Evolutionary conservation across 257 asterid species (phyloP).

Genomic region (Penstemon barbatus): DNA sequence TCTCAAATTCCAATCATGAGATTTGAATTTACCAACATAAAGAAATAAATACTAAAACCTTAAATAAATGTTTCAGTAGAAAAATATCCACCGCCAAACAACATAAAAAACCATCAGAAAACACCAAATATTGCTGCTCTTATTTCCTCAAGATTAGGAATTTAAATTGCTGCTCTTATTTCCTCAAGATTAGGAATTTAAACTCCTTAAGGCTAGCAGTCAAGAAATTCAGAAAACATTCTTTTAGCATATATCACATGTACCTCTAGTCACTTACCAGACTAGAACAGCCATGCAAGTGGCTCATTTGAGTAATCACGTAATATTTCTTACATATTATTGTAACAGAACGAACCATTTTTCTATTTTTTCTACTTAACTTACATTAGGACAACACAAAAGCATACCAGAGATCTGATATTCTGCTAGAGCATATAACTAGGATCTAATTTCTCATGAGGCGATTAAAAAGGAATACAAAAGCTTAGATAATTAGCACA

Average conservation of each 20-base stretch:
- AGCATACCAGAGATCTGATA: not conserved
- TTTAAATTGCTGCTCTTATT: not conserved
- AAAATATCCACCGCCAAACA: slow-evolving; percentile 16
- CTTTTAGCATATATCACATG: slow-evolving; percentile 10
- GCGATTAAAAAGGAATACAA: slow-evolving; percentile 7
- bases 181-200: slow-evolving; percentile 5
- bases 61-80: slow-evolving; percentile 9
- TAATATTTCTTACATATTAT: not conserved
- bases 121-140: not conserved
- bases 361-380: slow-evolving; percentile 1
- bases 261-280: not conserved
- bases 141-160: no score
- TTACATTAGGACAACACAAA: not conserved
- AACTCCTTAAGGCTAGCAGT: slow-evolving; percentile 8
- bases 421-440: not conserved
- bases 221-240: slow-evolving; percentile 13
- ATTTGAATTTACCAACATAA: not conserved
- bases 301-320: slow-evolving; percentile 1
- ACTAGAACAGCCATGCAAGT: not conserved
- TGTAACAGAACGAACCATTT: slow-evolving; percentile 4
- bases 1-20: not conserved
- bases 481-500: slow-evolving; percentile 3
- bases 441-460: not conserved
- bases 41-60: not conserved
- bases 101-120: not conserved